phyloP scores from a whole-genome alignment of 148 eudicot genomes.

The Diospyros lotus region DNA sequence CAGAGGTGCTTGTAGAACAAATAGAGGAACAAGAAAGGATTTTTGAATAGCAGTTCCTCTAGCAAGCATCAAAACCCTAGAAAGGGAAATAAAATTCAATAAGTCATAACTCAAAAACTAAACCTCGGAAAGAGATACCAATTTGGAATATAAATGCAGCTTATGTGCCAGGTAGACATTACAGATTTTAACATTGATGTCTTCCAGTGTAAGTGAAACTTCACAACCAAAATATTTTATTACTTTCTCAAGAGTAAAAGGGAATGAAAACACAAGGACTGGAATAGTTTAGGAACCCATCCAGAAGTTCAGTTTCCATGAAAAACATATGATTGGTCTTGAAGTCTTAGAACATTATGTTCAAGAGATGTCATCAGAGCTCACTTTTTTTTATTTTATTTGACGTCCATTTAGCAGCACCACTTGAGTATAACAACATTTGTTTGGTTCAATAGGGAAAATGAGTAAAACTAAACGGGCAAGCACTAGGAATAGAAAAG shows the following conservation, averaged over 20 bases:
- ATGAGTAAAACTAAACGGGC: not conserved
- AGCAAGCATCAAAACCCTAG: constrained; percentile 74
- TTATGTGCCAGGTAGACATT: not conserved
- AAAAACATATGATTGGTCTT: not conserved
- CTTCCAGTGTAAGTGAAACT: too few relatives aligned
- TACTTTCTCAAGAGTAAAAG: not conserved
- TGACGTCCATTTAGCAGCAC: too few relatives aligned
- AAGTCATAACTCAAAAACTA: not conserved
- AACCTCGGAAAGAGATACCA: not conserved
- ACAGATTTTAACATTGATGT: too few relatives aligned
- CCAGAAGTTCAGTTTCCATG: not conserved
- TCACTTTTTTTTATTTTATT: not conserved
- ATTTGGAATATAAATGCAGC: not conserved
- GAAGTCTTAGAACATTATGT: not conserved
- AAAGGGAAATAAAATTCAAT: constrained; percentile 1
- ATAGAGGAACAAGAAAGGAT: constrained; percentile 81
- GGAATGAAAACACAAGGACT: not conserved
- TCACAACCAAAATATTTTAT: not conserved
- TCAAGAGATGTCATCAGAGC: not conserved
- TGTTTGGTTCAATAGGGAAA: not conserved
- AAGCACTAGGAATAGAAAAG: not conserved
- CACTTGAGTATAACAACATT: too few relatives aligned
- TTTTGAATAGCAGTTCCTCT: constrained; percentile 76
- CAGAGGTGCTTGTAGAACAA: constrained; percentile 86
- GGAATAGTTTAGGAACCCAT: not conserved